Evolutionary conservation across 192 early-diverging fungal genomes (phyloP), one percentile per base, ranked within the genome.

Genomic region (Entomortierella lignicola): DNA sequence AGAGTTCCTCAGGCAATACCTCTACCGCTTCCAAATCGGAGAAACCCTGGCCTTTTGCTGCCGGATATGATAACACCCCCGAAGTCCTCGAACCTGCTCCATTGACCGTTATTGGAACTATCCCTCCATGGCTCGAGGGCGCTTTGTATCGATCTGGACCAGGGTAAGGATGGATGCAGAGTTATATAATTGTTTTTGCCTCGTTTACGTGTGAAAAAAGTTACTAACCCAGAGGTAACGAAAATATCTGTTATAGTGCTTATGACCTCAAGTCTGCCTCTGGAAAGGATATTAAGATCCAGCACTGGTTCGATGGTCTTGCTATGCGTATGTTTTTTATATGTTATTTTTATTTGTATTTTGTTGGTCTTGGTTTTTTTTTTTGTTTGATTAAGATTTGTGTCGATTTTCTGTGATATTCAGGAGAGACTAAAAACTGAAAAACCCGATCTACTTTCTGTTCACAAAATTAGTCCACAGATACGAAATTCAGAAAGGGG

Each of bases 51-150:
- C 72, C 72, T 12, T 74, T 61, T 30, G 56, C 72, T 25, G 60
- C 62, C n/a, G 77, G 77, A 21, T 80, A 71, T 42, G 68, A 80
- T 47, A 81, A 86, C 53, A 64, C 48, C 13, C 81, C 77, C 27
- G 85, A 86, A 63, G 62, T 77, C 25, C 55, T 69, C 18, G 66
- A 65, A 15, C 82, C 81, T 0, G 57, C 72, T 4, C 2, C 48
- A 1, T 48, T 87, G 8, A 42, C 71, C n/a, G 74, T 81, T 32
- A 72, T 66, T 32, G 87, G 85, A 10, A 63, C 61, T 10, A 60
- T 89, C 41, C 87, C 87, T n/a, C 30, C 63, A 5, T 89, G 85
- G 84, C 56, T 89, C 43, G 72, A 83, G 20, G 85, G 87, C 31
- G 77, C 68, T 12, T 63, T 89, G 52, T 87, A 86, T 34, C 80